phyloP scores from a whole-genome alignment of 1,284 basidiomycete species.

The Baeospora myosura region DNA sequence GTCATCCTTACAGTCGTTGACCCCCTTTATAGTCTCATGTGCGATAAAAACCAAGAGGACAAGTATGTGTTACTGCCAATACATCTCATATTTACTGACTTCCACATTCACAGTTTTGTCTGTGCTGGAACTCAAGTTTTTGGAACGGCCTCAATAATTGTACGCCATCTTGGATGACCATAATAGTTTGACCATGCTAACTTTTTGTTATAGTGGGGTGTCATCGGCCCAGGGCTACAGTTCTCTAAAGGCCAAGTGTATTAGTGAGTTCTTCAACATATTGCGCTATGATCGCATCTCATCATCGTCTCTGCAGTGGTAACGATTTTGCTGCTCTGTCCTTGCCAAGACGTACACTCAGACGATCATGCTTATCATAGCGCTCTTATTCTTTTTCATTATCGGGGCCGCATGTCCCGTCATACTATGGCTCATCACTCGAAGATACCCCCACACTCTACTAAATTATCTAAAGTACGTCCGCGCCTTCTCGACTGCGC shows the following conservation, averaged over 20 bases:
- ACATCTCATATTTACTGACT: background rate
- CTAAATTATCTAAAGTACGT: constrained; percentile 39
- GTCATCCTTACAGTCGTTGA: background rate
- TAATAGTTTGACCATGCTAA: background rate
- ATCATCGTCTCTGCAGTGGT: background rate
- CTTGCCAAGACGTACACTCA: background rate
- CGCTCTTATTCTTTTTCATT: constrained; percentile 46
- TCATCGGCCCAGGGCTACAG: constrained; percentile 45
- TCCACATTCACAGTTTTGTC: constrained; percentile 23
- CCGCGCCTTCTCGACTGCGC: constrained; percentile 9
- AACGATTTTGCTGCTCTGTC: background rate
- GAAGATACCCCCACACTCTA: constrained; percentile 35
- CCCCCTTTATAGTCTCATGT: constrained; percentile 31
- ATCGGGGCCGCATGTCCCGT: constrained; percentile 41
- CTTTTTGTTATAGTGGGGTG: constrained; percentile 31
- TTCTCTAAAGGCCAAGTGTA: constrained; percentile 44
- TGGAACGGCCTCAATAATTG: constrained; percentile 38
- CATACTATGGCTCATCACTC: constrained; percentile 27
- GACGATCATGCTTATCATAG: constrained; percentile 14
- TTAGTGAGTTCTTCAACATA: constrained; percentile 22
- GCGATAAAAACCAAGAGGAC: constrained; percentile 36
- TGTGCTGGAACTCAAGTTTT: constrained; percentile 36
- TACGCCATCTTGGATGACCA: background rate
- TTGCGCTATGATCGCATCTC: no score
- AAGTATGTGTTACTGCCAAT: constrained; percentile 16